phyloP scores from a whole-genome alignment of 2,329 filamentous ascomycete species.

The Parastagonospora nodorum region DNA sequence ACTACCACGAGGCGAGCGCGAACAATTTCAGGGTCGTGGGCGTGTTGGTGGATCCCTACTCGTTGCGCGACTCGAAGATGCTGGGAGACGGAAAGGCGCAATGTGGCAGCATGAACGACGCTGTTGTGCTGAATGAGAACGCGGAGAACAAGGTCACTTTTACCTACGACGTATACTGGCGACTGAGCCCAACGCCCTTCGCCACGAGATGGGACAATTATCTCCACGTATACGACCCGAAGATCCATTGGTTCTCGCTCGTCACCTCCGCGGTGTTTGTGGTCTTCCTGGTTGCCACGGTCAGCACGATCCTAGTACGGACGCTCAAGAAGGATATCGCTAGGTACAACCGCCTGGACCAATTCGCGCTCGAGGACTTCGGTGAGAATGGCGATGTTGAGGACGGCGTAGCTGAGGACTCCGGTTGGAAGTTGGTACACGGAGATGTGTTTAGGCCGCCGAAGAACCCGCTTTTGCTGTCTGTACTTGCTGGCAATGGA shows the following conservation, averaged over 20 bases:
- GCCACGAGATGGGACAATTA: slow-evolving; percentile 99
- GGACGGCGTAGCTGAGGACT: slow-evolving; percentile 95
- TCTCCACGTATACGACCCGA: slow-evolving; percentile 93
- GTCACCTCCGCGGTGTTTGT: slow-evolving; percentile 97
- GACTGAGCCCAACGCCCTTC: slow-evolving; percentile 82
- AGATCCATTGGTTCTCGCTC: slow-evolving; percentile 99
- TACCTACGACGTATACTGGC: slow-evolving; percentile 94
- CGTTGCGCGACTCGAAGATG: slow-evolving; percentile 63
- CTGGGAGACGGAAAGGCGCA: slow-evolving; percentile 62
- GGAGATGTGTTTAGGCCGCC: slow-evolving; percentile 95
- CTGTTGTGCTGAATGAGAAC: slow-evolving; percentile 69
- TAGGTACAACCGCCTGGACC: slow-evolving; percentile 91
- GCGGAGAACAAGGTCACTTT: slow-evolving; percentile 73
- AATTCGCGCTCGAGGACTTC: slow-evolving; percentile 87
- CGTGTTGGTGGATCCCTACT: slow-evolving; percentile 83
- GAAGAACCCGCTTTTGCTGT: slow-evolving; percentile 79
- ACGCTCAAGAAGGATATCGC: slow-evolving; percentile 94
- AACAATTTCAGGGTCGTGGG: slow-evolving; percentile 86
- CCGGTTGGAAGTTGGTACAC: slow-evolving; percentile 97
- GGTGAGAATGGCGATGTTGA: slow-evolving; percentile 76
- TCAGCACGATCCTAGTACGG: slow-evolving; percentile 87
- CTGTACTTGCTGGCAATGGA: slow-evolving; percentile 88
- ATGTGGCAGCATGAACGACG: slow-evolving; percentile 65
- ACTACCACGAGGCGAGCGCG: slow-evolving; percentile 81
- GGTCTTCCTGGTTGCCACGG: slow-evolving; percentile 86